Conservation (phyloP, 176 grass and related monocot genomes). For the Tillandsia leiboldiana region DNA sequence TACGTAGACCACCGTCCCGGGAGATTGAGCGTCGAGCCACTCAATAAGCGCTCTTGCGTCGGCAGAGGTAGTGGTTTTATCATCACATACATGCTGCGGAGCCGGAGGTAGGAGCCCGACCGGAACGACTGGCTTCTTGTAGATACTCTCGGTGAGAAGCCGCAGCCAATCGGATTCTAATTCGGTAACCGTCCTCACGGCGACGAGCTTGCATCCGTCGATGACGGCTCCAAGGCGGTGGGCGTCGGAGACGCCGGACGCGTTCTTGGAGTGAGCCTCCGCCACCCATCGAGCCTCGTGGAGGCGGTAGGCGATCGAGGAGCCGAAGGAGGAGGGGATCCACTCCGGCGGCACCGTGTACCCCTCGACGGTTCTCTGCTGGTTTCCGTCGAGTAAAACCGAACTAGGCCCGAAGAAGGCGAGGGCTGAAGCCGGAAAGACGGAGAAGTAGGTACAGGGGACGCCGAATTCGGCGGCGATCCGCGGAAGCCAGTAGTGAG, state of each 20-base stretch:
- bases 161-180: slow-evolving; percentile 20
- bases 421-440: background rate
- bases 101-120: slow-evolving; percentile 19
- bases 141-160: slow-evolving; percentile 22
- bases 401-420: background rate
- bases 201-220: slow-evolving; percentile 10
- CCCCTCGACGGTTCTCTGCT: slow-evolving; percentile 1
- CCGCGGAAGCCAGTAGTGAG: slow-evolving; percentile 21
- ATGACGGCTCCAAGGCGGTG: background rate
- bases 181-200: slow-evolving; percentile 29
- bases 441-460: slow-evolving; percentile 13
- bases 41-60: background rate
- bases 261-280: background rate
- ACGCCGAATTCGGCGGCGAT: slow-evolving; percentile 24
- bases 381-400: background rate
- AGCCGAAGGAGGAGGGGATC: slow-evolving; percentile 13
- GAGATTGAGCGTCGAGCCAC: slow-evolving; percentile 31
- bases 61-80: too few relatives aligned
- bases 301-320: background rate
- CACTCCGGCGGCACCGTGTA: slow-evolving; percentile 12
- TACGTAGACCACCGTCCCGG: slow-evolving; percentile 39
- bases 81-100: background rate
- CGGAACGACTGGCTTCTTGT: slow-evolving; percentile 13
- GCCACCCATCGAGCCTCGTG: background rate
- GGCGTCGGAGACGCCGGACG: slow-evolving; percentile 5